phyloP scores from a whole-genome alignment of 345 rosid species.

The Salix koriyanagi region DNA sequence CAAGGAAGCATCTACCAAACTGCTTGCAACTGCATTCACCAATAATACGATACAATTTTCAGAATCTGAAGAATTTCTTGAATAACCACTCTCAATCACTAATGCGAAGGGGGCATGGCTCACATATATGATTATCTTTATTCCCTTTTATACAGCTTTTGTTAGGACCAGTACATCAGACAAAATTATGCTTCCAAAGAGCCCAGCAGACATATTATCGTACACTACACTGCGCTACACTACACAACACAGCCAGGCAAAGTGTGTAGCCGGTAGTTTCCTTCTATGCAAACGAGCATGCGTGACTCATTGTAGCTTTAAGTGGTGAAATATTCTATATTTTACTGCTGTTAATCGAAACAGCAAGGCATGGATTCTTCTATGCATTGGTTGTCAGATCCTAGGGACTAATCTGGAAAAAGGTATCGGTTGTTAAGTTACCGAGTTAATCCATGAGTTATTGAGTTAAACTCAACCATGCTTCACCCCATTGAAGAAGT shows the following conservation, averaged over 20 bases:
- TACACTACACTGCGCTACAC: background rate
- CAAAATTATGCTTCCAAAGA: background rate
- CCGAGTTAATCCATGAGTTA: too few relatives aligned
- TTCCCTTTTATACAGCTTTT: too few relatives aligned
- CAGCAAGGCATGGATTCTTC: background rate
- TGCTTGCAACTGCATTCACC: slow-evolving; percentile 4
- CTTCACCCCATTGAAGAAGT: too few relatives aligned
- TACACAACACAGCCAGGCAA: background rate
- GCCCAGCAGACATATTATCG: background rate
- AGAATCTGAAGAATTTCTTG: slow-evolving; percentile 27
- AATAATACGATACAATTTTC: slow-evolving; percentile 26
- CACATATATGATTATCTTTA: too few relatives aligned
- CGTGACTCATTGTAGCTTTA: background rate
- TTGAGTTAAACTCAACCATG: too few relatives aligned
- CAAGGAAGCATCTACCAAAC: slow-evolving; percentile 12
- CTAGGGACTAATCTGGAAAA: too few relatives aligned
- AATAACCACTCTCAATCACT: slow-evolving; percentile 29
- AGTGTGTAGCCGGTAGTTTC: background rate
- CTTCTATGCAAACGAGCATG: background rate
- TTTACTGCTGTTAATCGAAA: background rate
- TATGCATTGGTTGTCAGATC: too few relatives aligned
- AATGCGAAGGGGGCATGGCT: background rate
- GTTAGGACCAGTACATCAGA: too few relatives aligned
- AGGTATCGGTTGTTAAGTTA: too few relatives aligned
- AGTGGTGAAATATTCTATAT: background rate